Evolutionary conservation across 2,329 filamentous ascomycete species (phyloP), one percentile per base, ranked within the genome.

Genomic region (Fusarium nodosum): DNA sequence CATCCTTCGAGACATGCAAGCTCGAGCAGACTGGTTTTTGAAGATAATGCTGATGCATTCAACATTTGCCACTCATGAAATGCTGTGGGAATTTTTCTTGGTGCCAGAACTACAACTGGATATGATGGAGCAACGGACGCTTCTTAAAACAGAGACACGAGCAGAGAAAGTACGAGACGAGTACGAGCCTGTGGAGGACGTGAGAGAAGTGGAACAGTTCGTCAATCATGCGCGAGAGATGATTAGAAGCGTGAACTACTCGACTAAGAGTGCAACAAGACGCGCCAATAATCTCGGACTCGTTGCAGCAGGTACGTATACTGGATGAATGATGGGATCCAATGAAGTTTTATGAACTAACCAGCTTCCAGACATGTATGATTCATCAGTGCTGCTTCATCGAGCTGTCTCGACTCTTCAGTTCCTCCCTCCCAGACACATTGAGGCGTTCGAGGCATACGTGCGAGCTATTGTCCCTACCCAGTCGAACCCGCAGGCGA

Each of bases 41-140:
- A 93, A 93, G 70, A 93, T 94, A 20, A 86, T 99, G 68, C 85
- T 99, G 28, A 86, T 88, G 11, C 96, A 99, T 76, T 92, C 95
- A 5, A 98, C 96, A 0, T 97, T 99, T 77, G 88, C 93, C 1
- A 97, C 93, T 1, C 97, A 99, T 76, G 96, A 99, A 81, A 93
- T 98, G 78, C 86, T 99, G 3, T 99, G 96, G 97, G 96, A 99
- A 75, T 99, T 99, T 81, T 97, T 99, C 80, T 86, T 99, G 1
- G 94, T 99, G 15, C 96, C 96, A 2, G 96, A 99, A 72, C 88
- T 99, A 51, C 93, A 97, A 77, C 87, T 93, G 0, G 90, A 93
- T 22, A 93, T 94, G 88, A 95, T 98, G 86, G 91, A 93, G 55
- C 91, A 97, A 78, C 89, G 96, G 51, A 97, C 93, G 68, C 89